Evolutionary conservation across 345 rosid species (phyloP).

Genomic region (Limnanthes douglasii): DNA sequence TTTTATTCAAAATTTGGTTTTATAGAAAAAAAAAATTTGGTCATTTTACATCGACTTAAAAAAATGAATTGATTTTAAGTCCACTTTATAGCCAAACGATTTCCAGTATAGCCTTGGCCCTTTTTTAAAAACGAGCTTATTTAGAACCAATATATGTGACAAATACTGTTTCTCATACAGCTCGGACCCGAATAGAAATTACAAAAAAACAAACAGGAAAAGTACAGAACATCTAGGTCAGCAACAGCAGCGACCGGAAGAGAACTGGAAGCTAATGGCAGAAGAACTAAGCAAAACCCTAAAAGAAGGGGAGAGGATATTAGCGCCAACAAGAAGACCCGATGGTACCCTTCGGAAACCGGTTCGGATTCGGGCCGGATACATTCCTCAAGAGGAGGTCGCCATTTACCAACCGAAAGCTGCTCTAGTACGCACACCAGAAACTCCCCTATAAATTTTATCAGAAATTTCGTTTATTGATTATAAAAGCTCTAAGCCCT

Average conservation of each 20-base stretch:
- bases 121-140: too few species aligned
- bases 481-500: neutral
- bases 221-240: too few species aligned
- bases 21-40: too few species aligned
- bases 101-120: too few species aligned
- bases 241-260: constrained; percentile 32
- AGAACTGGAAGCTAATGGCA: constrained; percentile 34
- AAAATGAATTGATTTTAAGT: too few species aligned
- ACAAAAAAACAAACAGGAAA: too few species aligned
- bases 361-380: constrained; percentile 78
- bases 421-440: constrained; percentile 38
- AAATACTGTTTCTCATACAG: too few species aligned
- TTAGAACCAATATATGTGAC: too few species aligned
- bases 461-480: neutral
- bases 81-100: too few species aligned
- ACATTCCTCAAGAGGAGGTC: constrained; percentile 83
- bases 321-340: constrained; percentile 79
- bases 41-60: too few species aligned
- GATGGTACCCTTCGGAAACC: constrained; percentile 88
- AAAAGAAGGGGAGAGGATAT: constrained; percentile 89
- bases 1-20: too few species aligned
- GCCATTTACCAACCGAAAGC: constrained; percentile 84
- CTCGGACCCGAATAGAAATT: too few species aligned
- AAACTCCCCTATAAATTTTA: constrained; percentile 2
- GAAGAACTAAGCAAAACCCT: constrained; percentile 83